Conservation (phyloP, 768 basidiomycete genomes). For the Tricholoma matsutake region DNA sequence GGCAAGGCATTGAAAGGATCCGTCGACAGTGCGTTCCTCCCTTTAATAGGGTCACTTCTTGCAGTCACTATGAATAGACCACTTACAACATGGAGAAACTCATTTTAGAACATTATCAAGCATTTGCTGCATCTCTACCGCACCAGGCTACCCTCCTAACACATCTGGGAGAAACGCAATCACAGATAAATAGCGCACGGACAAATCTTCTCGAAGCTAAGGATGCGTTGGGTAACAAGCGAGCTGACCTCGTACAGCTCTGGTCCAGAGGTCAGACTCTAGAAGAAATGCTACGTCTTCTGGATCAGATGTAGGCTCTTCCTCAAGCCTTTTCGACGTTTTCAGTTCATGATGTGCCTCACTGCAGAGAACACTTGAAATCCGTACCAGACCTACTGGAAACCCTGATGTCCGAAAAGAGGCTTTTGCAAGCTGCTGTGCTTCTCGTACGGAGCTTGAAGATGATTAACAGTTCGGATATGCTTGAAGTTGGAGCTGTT, state of each 20-base stretch:
- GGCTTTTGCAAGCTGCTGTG: constrained; percentile 83
- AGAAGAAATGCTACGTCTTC: constrained; percentile 91
- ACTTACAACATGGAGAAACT: background rate
- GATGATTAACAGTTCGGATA: constrained; percentile 86
- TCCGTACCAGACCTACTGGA: constrained; percentile 90
- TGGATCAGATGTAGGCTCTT: constrained; percentile 84
- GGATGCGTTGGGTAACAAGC: constrained; percentile 74
- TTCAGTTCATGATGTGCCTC: constrained; percentile 14
- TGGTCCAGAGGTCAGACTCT: constrained; percentile 88
- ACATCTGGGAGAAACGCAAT: constrained; percentile 71
- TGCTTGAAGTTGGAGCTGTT: constrained; percentile 94
- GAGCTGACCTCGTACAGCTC: constrained; percentile 86
- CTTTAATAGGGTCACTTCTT: background rate
- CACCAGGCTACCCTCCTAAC: constrained; percentile 79
- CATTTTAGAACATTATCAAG: constrained; percentile 78
- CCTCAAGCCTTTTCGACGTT: background rate
- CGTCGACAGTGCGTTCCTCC: constrained; percentile 67
- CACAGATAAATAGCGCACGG: constrained; percentile 70
- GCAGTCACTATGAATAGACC: background rate
- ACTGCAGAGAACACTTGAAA: constrained; percentile 78
- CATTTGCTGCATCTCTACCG: constrained; percentile 91
- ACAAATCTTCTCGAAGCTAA: constrained; percentile 73
- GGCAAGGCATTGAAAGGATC: constrained; percentile 82
- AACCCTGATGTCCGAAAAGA: constrained; percentile 93
- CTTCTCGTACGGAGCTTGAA: constrained; percentile 86